Conservation (phyloP, 495 filamentous ascomycete genomes). For the Talaromyces thailandensis region DNA sequence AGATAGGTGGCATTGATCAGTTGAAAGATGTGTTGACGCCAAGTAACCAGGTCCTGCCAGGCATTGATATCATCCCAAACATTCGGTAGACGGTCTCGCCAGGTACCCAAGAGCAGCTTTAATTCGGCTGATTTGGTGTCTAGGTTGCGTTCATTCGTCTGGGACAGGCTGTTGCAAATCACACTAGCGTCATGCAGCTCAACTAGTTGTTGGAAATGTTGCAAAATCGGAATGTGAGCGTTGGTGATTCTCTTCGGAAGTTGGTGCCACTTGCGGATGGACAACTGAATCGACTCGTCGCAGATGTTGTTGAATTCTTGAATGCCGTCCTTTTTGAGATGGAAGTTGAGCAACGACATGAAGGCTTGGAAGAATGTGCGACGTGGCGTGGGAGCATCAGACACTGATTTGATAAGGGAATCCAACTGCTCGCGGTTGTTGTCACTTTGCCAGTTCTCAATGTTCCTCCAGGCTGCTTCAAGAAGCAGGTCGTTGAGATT, state of each 20-base stretch:
- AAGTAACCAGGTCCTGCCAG: slow-evolving; percentile 98
- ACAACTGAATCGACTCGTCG: slow-evolving; percentile 93
- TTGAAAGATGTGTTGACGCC: slow-evolving; percentile 97
- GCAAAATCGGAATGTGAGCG: slow-evolving; percentile 87
- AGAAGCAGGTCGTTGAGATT: slow-evolving; percentile 96
- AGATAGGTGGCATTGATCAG: slow-evolving; percentile 94
- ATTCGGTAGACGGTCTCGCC: slow-evolving; percentile 93
- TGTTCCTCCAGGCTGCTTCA: slow-evolving; percentile 88
- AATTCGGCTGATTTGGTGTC: slow-evolving; percentile 93
- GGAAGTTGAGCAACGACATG: slow-evolving; percentile 87
- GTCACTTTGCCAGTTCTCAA: slow-evolving; percentile 82
- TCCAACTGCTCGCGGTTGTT: slow-evolving; percentile 84
- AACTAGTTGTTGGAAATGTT: slow-evolving; percentile 98
- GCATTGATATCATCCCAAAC: slow-evolving; percentile 99
- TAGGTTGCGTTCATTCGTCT: slow-evolving; percentile 76
- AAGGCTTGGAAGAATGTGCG: slow-evolving; percentile 96
- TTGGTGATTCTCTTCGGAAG: slow-evolving; percentile 87
- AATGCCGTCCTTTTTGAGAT: slow-evolving; percentile 72
- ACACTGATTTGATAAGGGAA: slow-evolving; percentile 85
- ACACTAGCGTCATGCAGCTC: slow-evolving; percentile 96
- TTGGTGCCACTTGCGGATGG: slow-evolving; percentile 97
- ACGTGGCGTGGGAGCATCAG: slow-evolving; percentile 91
- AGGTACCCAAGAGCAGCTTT: slow-evolving; percentile 87
- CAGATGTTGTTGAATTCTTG: slow-evolving; percentile 81
- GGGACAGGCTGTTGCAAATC: slow-evolving; percentile 79